Percentiles rank a stretch among this genome's conserved stretches.
phyloP scores from a whole-genome alignment of 2,329 filamentous ascomycete genomes.

The Metarhizium album region DNA sequence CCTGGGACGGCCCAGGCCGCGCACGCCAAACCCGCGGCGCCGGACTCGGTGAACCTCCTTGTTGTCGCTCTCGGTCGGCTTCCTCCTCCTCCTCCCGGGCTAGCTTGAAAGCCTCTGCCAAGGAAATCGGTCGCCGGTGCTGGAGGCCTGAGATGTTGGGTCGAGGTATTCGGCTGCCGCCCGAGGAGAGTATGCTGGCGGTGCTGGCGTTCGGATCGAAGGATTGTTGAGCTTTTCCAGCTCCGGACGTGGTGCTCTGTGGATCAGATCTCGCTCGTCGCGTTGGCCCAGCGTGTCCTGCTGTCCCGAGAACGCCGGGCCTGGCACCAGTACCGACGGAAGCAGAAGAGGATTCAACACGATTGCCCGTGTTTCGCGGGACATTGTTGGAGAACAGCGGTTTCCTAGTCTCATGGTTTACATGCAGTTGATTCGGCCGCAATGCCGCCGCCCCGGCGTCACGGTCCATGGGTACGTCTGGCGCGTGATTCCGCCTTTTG shows the following conservation, averaged over 20 bases:
- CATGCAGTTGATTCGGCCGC: slow-evolving; percentile 17
- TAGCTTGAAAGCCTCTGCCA: slow-evolving; percentile 31
- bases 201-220: slow-evolving; percentile 7
- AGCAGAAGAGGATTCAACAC: neutral
- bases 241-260: slow-evolving; percentile 8
- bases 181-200: slow-evolving; percentile 15
- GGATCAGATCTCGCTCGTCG: slow-evolving; percentile 18
- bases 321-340: slow-evolving; percentile 4
- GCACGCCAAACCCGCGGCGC: slow-evolving; percentile 35
- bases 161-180: slow-evolving; percentile 24
- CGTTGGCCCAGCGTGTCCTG: neutral
- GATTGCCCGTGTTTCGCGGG: slow-evolving; percentile 11
- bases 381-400: slow-evolving; percentile 25
- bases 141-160: slow-evolving; percentile 17
- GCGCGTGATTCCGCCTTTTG: neutral
- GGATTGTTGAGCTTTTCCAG: slow-evolving; percentile 4
- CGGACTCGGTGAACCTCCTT: slow-evolving; percentile 40
- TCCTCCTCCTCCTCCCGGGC: slow-evolving; percentile 21
- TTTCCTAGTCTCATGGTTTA: slow-evolving; percentile 30
- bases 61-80: slow-evolving; percentile 14
- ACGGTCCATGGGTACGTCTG: slow-evolving; percentile 5
- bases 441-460: neutral
- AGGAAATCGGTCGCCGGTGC: slow-evolving; percentile 24
- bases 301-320: neutral
- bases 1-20: slow-evolving; percentile 15